Evolutionary conservation across 257 asterid genomes (phyloP), one percentile per base, ranked within the genome.

Genomic region (Galeopsis tetrahit): DNA sequence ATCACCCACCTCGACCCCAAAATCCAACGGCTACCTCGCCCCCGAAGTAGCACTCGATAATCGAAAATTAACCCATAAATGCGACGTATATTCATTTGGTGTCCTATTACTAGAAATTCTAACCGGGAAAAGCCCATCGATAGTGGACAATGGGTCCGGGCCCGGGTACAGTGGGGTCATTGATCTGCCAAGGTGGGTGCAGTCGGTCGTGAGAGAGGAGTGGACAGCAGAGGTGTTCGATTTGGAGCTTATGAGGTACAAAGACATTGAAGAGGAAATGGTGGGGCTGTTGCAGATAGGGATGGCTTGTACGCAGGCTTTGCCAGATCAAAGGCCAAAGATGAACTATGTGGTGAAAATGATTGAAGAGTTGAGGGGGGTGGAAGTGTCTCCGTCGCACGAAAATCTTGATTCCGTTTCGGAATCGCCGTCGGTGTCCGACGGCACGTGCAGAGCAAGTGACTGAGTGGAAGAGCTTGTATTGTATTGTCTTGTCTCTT

Each of bases 181-280:
- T 1, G 98, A 94, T 79, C 77, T 94, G 56, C 99, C 99, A 0
- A 85, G 97, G 85, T 94, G 99, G 99, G 99, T 94, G 59, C 99
- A 89, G 75, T 88, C 96, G 14, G 97, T 94, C 15, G 99, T 94
- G 82, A 83, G 99, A 13, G 99, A 94, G 81, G 99, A 94, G 80
- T 94, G 99, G 99, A 94, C 99, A 0, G 96, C 99, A 1, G 99
- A 94, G 78, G 99, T 94, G 61, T 94, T 94, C 10, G 99, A 94
- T 80, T 77, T 91, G 92, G 99, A 91, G 86, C 89, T 94, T 15
- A 94, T 94, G 99, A 88, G 99, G 90, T 94, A 91, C 21, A 91
- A 87, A 76, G 95, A 87, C 66, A 88, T 91, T 1, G 98, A 94
- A 55, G 98, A 95, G 75, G 98, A 95, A 73, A 90, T 95, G 98